Evolutionary conservation across 2,329 filamentous ascomycete species (phyloP), one percentile per base, ranked within the genome.

Genomic region (Ophiostoma angusticollis): DNA sequence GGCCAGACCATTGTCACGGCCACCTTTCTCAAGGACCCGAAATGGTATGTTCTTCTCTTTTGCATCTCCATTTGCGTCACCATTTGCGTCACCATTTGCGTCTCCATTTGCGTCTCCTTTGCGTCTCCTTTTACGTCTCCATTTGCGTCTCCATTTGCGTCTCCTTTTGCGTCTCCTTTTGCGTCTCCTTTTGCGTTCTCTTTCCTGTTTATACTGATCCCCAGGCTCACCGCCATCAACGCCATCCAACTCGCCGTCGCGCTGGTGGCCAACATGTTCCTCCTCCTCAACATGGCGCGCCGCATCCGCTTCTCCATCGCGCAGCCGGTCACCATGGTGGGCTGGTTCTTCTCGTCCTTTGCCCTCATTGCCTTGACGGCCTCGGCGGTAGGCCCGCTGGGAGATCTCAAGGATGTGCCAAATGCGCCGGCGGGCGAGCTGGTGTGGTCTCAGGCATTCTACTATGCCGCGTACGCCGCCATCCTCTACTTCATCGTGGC

Each of bases 271-370:
- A 95, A 95, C 50, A 46, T 84, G 1, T 86, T 85, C 45, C 68
- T 95, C 2, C 67, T 95, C 1, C 72, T 91, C 48, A 94, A 94
- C 59, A 94, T 95, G 69, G 83, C 85, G 0, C 72, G 75, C 41
- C 69, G 78, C 6, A 70, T 94, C 6, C 74, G 84, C 36, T 94
- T 93, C 54, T 78, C 79, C 14, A 66, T 93, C 28, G 84, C 86
- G 1, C 72, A 93, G 43, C 86, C 87, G 1, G 67, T 84, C 17
- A 93, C 85, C 1, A 93, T 95, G 43, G 57, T 81, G 7, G 72
- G 84, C 43, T 95, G 87, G 85, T 72, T 74, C 47, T 57, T 76
- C 29, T 78, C 75, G 0, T 64, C 74, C 14, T 56, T 84, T 49
- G 65, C 83, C 12, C 74, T 85, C 8, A 66, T 79, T 4, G 69